Conservation (phyloP, 2,329 filamentous ascomycete species). For the Calonectria fujianensis region DNA sequence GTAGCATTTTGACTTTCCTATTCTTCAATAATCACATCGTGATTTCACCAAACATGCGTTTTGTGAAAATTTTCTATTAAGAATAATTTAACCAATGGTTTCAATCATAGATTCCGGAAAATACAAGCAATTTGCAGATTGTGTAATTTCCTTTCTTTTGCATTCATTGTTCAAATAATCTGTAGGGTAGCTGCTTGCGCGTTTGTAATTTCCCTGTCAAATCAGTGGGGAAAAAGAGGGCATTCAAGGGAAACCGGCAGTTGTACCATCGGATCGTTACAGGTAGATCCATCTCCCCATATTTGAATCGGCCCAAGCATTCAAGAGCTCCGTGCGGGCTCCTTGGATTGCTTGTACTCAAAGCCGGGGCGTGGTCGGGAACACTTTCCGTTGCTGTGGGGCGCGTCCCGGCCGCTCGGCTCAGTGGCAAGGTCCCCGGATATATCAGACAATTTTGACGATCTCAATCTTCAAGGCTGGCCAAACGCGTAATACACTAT, state of each 20-base stretch:
- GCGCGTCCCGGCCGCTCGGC: not conserved
- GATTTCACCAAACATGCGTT: not conserved
- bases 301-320: not conserved
- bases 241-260: not conserved
- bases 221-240: not conserved
- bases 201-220: not conserved
- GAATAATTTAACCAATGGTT: not conserved
- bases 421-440: not conserved
- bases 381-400: not conserved
- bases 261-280: not conserved
- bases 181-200: not conserved
- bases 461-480: constrained; percentile 4
- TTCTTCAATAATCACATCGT: no score
- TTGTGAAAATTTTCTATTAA: no score
- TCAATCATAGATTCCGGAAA: not conserved
- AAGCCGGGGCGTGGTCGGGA: not conserved
- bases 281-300: not conserved
- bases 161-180: not conserved
- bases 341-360: not conserved
- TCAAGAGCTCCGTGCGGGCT: not conserved
- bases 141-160: not conserved
- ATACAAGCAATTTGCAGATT: not conserved
- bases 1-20: no score
- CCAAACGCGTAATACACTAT: constrained; percentile 9
- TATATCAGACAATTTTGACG: not conserved